Conservation (phyloP, 2,329 filamentous ascomycete species). For the Colletotrichum spaethianum region DNA sequence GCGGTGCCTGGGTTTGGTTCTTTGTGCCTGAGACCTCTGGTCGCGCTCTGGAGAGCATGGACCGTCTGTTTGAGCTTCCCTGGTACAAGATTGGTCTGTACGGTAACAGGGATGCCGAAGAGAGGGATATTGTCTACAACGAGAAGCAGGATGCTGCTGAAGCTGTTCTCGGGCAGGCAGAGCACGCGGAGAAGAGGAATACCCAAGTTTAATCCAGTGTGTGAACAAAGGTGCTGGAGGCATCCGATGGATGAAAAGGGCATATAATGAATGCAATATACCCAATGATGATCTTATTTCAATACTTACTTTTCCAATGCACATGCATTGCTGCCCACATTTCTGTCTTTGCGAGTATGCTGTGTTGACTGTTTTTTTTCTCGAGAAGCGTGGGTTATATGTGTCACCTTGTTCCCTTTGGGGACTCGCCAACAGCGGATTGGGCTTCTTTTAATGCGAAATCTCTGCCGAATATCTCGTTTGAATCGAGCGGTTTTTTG, state of each 20-base stretch:
- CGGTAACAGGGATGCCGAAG: conserved; percentile 67
- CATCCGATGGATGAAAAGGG: conserved; percentile 4
- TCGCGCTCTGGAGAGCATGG: conserved; percentile 77
- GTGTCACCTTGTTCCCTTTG: no score
- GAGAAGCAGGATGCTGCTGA: conserved; percentile 60
- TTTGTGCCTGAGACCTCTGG: conserved; percentile 81
- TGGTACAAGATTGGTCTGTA: conserved; percentile 81
- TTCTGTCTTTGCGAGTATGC: neutral
- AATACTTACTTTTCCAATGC: neutral
- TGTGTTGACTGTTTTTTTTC: neutral
- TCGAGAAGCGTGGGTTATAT: no score
- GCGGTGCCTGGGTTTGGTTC: conserved; percentile 79
- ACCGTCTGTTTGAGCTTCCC: conserved; percentile 78
- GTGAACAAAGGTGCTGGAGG: neutral
- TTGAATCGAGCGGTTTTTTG: no score
- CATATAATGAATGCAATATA: conserved; percentile 41
- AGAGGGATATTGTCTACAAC: conserved; percentile 57
- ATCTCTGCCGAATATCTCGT: no score
- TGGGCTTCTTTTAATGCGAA: no score
- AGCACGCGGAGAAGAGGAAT: conserved; percentile 54
- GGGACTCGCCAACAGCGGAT: no score
- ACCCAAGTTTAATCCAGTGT: conserved; percentile 21
- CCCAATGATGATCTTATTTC: conserved; percentile 30
- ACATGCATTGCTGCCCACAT: neutral
- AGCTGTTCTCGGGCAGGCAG: conserved; percentile 48